Conservation (phyloP, 2,329 filamentous ascomycete species). For the Neocucurbitaria cava region DNA sequence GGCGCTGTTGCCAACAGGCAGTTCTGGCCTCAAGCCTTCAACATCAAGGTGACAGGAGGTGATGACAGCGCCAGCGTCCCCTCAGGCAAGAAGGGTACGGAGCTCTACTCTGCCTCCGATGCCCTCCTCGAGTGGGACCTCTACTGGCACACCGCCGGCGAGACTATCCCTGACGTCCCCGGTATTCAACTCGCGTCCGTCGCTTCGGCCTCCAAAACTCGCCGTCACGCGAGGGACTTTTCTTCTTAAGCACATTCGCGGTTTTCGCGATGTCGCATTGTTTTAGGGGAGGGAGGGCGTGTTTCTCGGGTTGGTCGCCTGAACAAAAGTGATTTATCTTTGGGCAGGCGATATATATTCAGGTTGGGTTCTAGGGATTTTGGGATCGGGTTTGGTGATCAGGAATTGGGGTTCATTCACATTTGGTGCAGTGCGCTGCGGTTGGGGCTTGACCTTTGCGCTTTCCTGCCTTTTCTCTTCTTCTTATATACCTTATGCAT, state of each 20-base stretch:
- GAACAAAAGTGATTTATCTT: no score
- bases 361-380: no score
- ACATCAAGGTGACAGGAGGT: conserved; percentile 42
- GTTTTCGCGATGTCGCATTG: background rate
- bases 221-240: conserved; percentile 37
- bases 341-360: no score
- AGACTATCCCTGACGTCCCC: conserved; percentile 29
- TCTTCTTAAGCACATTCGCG: conserved; percentile 20
- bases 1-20: conserved; percentile 39
- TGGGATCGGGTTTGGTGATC: no score
- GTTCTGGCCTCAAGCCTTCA: conserved; percentile 47
- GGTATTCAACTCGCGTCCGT: conserved; percentile 31
- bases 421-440: no score
- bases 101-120: conserved; percentile 37
- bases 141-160: conserved; percentile 38
- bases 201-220: conserved; percentile 16
- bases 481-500: no score
- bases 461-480: no score
- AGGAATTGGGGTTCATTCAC: no score
- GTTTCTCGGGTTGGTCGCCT: background rate
- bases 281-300: no score
- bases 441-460: no score
- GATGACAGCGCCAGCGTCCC: conserved; percentile 32
- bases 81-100: conserved; percentile 37
- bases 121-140: conserved; percentile 37